Evolutionary conservation across 2,329 filamentous ascomycete genomes (phyloP), one percentile per base, ranked within the genome.

Genomic region (Akanthomyces muscarius): DNA sequence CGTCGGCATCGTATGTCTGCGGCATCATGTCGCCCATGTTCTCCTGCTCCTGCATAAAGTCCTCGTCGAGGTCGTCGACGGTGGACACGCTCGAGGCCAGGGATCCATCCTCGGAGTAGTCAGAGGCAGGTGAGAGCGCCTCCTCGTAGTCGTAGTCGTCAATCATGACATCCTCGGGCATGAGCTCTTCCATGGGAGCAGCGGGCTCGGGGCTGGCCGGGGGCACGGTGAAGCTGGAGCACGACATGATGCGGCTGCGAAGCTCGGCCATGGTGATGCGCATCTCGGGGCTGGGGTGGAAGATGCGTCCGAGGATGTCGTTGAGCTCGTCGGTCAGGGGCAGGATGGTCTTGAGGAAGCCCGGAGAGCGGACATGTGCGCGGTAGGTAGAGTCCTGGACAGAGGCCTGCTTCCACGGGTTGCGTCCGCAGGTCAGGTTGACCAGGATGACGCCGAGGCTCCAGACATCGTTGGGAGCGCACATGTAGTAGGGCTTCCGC

Each of bases 371-470:
- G 69, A 90, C 85, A 78, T 90, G 98, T 61, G 93, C 93, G 71
- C 90, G 87, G 84, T 98, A 99, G 52, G 95, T 98, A 67, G 92
- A 92, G 77, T 99, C 95, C 75, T 97, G 92, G 69, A 87, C 82
- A 14, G 92, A 97, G 66, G 95, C 95, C 75, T 95, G 90, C 80
- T 98, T 98, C 95, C 95, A 99, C 64, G 95, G 95, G 78, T 99
- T 99, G 75, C 95, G 92, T 73, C 95, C 95, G 79, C 95, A 99
- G 58, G 92, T 96, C 69, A 99, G 83, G 81, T 99, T 99, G 71
- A 99, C 92, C 65, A 99, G 84, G 74, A 99, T 97, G 60, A 99
- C 94, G 69, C 95, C 95, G n/a, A 99, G 85, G 72, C 91, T 94
- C 95, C 95, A 99, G 70, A 98, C 88, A 77, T 99, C 95, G 79